Conservation (phyloP, 2,329 filamentous ascomycete genomes). For the Dryadomyces quercivorus region DNA sequence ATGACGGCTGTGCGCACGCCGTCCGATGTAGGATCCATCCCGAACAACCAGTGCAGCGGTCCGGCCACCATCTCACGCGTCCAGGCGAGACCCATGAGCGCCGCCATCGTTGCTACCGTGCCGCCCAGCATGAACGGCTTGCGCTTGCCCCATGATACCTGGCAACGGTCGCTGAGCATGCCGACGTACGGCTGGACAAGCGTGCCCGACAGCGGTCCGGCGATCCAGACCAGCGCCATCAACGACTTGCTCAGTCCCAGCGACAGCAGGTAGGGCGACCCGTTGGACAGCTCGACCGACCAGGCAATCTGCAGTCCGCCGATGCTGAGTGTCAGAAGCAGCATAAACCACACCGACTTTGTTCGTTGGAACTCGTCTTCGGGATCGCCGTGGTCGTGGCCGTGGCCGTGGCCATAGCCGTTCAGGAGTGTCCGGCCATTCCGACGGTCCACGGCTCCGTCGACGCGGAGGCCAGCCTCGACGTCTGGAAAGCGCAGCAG, state of each 20-base stretch:
- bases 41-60: slow-evolving; percentile 51
- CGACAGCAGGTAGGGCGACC: slow-evolving; percentile 72
- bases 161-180: slow-evolving; percentile 68
- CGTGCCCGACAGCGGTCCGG: slow-evolving; percentile 65
- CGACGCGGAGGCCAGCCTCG: background rate
- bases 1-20: slow-evolving; percentile 57
- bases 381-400: slow-evolving; percentile 22
- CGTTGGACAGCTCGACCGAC: slow-evolving; percentile 90
- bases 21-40: slow-evolving; percentile 51
- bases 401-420: background rate
- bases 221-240: slow-evolving; percentile 77
- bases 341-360: slow-evolving; percentile 76
- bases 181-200: slow-evolving; percentile 75
- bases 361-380: slow-evolving; percentile 45
- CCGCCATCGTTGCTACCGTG: slow-evolving; percentile 51
- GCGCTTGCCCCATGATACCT: slow-evolving; percentile 61
- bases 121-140: slow-evolving; percentile 73
- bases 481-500: background rate
- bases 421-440: no score
- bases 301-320: slow-evolving; percentile 88
- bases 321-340: slow-evolving; percentile 75
- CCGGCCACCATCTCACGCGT: slow-evolving; percentile 59
- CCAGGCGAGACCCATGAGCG: slow-evolving; percentile 62
- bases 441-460: background rate
- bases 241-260: slow-evolving; percentile 73